A percentile compares a stretch with the other conserved stretches of the same genome.
These are phyloP conservation scores for Cyberlindnera mississippiensis DNA, from an alignment of 805 yeast species.

Conservation along the genomic window DNA sequence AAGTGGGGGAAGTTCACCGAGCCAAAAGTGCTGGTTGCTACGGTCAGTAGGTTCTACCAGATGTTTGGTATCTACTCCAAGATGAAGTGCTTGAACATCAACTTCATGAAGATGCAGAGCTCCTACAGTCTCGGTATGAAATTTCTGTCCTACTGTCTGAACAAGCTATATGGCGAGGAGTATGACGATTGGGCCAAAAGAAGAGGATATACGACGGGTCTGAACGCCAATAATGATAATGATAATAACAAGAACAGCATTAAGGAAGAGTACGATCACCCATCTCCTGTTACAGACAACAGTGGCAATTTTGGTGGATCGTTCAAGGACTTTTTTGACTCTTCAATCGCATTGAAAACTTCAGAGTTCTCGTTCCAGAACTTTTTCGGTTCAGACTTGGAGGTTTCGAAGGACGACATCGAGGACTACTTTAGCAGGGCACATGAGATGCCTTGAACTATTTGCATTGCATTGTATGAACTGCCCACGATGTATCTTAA, in stretches of 20 bases:
- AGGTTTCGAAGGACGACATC: slow-evolving; percentile 8
- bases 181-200: slow-evolving; percentile 2
- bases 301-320: slow-evolving; percentile 8
- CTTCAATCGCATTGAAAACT: slow-evolving; percentile 7
- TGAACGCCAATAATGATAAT: no score
- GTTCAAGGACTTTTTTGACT: slow-evolving; percentile 12
- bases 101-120: slow-evolving; percentile 6
- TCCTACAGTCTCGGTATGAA: slow-evolving; percentile 4
- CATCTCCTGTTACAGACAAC: not conserved
- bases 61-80: not conserved
- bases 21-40: slow-evolving; percentile 4
- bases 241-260: no score
- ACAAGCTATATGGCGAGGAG: slow-evolving; percentile 4
- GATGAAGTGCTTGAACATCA: slow-evolving; percentile 4
- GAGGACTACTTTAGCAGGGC: slow-evolving; percentile 13
- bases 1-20: slow-evolving; percentile 5
- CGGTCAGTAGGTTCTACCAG: slow-evolving; percentile 1
- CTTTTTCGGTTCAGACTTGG: slow-evolving; percentile 7
- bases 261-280: no score
- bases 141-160: slow-evolving; percentile 7
- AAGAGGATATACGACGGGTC: no score
- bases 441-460: not conserved
- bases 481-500: no score
- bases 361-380: slow-evolving; percentile 8
- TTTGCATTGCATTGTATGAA: no score